phyloP scores from a whole-genome alignment of 805 yeast genomes.

The Barnettozyma sp. region DNA sequence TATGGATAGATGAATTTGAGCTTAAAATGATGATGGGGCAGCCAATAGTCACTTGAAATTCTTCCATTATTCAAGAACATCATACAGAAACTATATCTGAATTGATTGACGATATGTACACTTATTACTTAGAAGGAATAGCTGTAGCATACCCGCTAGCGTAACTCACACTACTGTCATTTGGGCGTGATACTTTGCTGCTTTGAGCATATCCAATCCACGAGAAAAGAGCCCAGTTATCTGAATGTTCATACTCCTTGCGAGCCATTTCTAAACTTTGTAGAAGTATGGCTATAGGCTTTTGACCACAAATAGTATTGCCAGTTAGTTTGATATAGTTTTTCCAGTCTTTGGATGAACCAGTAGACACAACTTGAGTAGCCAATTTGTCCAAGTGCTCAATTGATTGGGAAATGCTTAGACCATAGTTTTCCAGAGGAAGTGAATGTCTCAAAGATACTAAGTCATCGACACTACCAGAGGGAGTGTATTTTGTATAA shows the following conservation, averaged over 20 bases:
- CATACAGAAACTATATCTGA: no score
- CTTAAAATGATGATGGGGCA: no score
- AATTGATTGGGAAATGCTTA: slow-evolving; percentile 65
- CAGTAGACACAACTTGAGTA: slow-evolving; percentile 54
- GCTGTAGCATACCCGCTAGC: slow-evolving; percentile 59
- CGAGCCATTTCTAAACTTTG: slow-evolving; percentile 39
- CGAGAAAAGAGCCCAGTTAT: slow-evolving; percentile 33
- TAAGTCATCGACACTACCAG: slow-evolving; percentile 16
- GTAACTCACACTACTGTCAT: slow-evolving; percentile 85
- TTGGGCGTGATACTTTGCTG: slow-evolving; percentile 36
- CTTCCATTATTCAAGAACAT: no score
- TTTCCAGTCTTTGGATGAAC: slow-evolving; percentile 54
- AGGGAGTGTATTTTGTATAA: slow-evolving; percentile 43
- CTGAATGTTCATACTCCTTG: slow-evolving; percentile 10
- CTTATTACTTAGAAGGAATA: no score
- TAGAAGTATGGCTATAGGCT: slow-evolving; percentile 65
- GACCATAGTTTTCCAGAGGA: slow-evolving; percentile 2
- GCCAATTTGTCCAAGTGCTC: slow-evolving; percentile 66
- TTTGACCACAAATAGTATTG: slow-evolving; percentile 91
- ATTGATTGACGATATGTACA: no score
- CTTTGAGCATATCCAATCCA: slow-evolving; percentile 86
- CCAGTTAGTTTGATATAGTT: slow-evolving; percentile 62
- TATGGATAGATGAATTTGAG: no score
- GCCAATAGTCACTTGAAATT: no score
- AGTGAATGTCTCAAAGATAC: slow-evolving; percentile 7